Conservation (phyloP, 108 stramenopile species). For the Fragilariopsis cylindrus region DNA sequence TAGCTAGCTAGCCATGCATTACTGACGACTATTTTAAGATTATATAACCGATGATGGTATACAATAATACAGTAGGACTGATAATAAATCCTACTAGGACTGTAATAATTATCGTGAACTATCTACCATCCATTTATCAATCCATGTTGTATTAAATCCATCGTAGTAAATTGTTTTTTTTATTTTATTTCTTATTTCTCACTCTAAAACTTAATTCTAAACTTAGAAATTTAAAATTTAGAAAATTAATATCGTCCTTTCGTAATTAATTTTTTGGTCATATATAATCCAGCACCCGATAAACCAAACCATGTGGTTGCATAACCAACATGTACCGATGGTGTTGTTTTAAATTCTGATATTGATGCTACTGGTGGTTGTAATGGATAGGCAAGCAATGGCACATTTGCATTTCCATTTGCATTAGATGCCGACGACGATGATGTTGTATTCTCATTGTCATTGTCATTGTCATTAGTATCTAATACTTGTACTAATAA, state of each 20-base stretch:
- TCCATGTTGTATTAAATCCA: too few relatives aligned
- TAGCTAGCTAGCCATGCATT: too few relatives aligned
- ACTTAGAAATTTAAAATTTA: background rate
- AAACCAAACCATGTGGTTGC: conserved; percentile 88
- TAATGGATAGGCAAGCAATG: conserved; percentile 29
- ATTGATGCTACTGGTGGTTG: conserved; percentile 48
- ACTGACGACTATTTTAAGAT: too few relatives aligned
- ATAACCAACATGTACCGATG: conserved; percentile 79
- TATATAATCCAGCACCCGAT: conserved; percentile 75
- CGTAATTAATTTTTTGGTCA: conserved; percentile 78
- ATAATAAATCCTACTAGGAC: too few relatives aligned
- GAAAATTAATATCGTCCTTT: conserved; percentile 39
- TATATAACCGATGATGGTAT: too few relatives aligned
- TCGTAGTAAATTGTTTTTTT: too few relatives aligned
- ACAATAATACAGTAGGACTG: too few relatives aligned
- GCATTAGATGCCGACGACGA: background rate
- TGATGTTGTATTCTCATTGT: background rate
- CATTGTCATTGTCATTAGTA: background rate
- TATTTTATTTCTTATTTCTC: too few relatives aligned
- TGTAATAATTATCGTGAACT: too few relatives aligned
- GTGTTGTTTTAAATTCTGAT: conserved; percentile 82
- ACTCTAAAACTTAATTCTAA: too few relatives aligned
- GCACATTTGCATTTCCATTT: background rate
- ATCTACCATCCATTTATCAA: too few relatives aligned
- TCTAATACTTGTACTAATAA: conserved; percentile 34